These are phyloP conservation scores for Cystofilobasidium ferigula DNA, from an alignment of 768 basidiomycete species.

Conservation along the genomic window DNA sequence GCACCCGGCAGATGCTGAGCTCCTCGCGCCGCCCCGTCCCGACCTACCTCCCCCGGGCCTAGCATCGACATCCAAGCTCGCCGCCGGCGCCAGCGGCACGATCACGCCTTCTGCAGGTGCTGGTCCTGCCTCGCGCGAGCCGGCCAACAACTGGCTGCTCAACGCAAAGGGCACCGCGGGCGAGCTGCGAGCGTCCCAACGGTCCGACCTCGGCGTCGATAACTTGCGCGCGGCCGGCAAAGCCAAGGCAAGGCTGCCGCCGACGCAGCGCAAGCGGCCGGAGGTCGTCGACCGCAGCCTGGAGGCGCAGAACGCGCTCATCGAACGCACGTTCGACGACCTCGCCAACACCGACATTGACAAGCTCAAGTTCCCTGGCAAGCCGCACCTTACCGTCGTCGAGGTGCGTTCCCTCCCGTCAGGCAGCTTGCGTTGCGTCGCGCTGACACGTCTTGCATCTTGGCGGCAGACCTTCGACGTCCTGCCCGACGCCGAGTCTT, in stretches of 20 bases:
- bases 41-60: conserved; percentile 41
- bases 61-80: conserved; percentile 43
- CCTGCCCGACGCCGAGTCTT: conserved; percentile 71
- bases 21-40: conserved; percentile 25
- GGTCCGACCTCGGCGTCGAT: conserved; percentile 13
- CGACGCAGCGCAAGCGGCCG: conserved; percentile 11
- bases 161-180: not conserved
- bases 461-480: conserved; percentile 57
- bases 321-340: conserved; percentile 57
- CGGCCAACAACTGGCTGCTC: conserved; percentile 7
- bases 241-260: conserved; percentile 31
- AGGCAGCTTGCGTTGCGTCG: not conserved
- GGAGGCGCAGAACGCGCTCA: conserved; percentile 61
- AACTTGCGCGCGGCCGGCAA: not conserved
- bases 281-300: conserved; percentile 58
- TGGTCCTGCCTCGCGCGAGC: not conserved
- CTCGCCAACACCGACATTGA: conserved; percentile 40
- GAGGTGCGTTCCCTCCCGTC: conserved; percentile 42
- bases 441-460: not conserved
- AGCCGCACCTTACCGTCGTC: conserved; percentile 59
- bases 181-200: conserved; percentile 10
- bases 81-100: not conserved
- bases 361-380: conserved; percentile 63
- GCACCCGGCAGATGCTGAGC: conserved; percentile 52
- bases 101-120: conserved; percentile 33